Evolutionary conservation across 2,329 filamentous ascomycete genomes (phyloP).

Genomic region (Nannizzia gypsea): DNA sequence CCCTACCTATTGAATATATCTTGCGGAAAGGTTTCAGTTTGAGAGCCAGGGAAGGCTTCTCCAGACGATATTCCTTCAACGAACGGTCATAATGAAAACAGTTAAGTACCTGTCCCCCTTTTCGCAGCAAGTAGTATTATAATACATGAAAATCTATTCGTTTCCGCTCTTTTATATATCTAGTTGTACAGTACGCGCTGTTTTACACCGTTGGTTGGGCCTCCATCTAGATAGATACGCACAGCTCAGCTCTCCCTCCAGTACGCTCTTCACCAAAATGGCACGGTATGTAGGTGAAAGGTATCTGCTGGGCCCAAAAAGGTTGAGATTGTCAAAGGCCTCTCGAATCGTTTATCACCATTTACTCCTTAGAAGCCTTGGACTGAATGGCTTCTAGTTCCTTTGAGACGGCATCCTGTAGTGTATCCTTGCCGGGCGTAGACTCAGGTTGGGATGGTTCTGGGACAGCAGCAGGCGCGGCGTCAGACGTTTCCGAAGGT

Average conservation of each 20-base stretch:
- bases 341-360: background rate
- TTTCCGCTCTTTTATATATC: conserved; percentile 4
- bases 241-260: background rate
- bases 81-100: background rate
- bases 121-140: background rate
- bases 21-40: too few species aligned
- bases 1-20: too few species aligned
- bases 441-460: conserved; percentile 12
- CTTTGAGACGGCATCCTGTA: conserved; percentile 10
- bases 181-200: conserved; percentile 2
- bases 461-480: conserved; percentile 15
- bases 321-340: background rate
- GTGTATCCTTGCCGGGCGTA: background rate
- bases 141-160: conserved; percentile 5
- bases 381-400: conserved; percentile 16
- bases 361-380: background rate
- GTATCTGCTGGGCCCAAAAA: background rate
- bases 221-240: background rate
- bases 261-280: background rate
- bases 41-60: background rate
- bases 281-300: background rate
- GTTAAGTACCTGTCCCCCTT: too few species aligned
- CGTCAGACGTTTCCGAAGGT: background rate
- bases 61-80: background rate
- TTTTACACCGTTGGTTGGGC: background rate